A percentile compares a stretch with the other conserved stretches of the same genome.
phyloP scores from a whole-genome alignment of 1,284 basidiomycete genomes.

The Bondarzewia mesenterica region DNA sequence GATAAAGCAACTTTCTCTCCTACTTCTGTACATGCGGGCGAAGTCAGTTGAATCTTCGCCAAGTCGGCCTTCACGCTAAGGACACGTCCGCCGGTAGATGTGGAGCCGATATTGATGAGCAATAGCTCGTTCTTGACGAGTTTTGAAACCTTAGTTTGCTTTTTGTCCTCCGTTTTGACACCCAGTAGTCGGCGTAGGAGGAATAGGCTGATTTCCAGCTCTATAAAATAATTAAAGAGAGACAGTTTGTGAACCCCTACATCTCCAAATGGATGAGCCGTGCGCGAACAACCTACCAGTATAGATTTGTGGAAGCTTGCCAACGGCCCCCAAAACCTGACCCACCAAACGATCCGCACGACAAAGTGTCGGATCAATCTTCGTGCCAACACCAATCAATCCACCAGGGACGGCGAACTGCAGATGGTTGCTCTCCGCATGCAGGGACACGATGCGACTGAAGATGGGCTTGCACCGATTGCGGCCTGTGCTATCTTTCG shows the following conservation, averaged over 20 bases:
- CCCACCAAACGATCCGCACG: slow-evolving; percentile 95
- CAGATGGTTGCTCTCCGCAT: slow-evolving; percentile 92
- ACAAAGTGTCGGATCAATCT: slow-evolving; percentile 94
- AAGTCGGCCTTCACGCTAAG: slow-evolving; percentile 87
- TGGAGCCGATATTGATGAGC: slow-evolving; percentile 91
- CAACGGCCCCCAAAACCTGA: slow-evolving; percentile 91
- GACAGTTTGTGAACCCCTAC: too few species aligned
- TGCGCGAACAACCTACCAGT: slow-evolving; percentile 47
- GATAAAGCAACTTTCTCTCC: slow-evolving; percentile 94
- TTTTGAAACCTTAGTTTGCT: slow-evolving; percentile 94
- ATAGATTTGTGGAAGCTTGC: slow-evolving; percentile 90
- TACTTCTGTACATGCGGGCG: slow-evolving; percentile 89
- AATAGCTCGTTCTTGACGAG: slow-evolving; percentile 90
- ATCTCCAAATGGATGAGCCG: too few species aligned
- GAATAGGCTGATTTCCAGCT: slow-evolving; percentile 89
- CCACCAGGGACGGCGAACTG: slow-evolving; percentile 97
- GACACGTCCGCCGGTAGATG: slow-evolving; percentile 89
- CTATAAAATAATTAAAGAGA: slow-evolving; percentile 26
- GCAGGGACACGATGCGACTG: slow-evolving; percentile 83
- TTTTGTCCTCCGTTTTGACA: slow-evolving; percentile 97
- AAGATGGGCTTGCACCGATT: slow-evolving; percentile 94
- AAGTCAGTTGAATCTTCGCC: slow-evolving; percentile 87
- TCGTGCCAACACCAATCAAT: slow-evolving; percentile 95
- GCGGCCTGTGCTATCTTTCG: slow-evolving; percentile 87
- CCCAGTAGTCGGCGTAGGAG: slow-evolving; percentile 91